Conservation (phyloP, 1,284 basidiomycete genomes). For the Leccinum angustisporum region DNA sequence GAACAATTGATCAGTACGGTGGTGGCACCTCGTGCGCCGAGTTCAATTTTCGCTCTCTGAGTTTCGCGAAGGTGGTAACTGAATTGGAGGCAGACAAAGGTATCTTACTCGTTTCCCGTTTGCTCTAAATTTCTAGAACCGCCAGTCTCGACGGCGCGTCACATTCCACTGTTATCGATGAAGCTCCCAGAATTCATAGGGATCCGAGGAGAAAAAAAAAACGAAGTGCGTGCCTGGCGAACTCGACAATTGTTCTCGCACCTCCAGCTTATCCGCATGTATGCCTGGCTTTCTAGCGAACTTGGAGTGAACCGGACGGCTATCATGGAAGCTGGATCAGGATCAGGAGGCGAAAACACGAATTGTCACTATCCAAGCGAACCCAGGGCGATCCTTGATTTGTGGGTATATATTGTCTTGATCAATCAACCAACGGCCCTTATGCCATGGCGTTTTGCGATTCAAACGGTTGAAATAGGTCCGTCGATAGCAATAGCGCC, state of each 20-base stretch:
- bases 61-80: not conserved
- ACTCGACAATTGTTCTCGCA: not conserved
- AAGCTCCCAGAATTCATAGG: not conserved
- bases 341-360: not conserved
- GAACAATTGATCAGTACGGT: not conserved
- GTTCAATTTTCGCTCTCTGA: not conserved
- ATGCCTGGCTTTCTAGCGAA: no score
- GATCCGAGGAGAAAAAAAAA: not conserved
- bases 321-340: no score
- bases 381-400: not conserved
- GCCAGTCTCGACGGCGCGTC: not conserved
- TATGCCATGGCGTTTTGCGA: not conserved
- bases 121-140: fast-evolving
- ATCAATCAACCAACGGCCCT: not conserved
- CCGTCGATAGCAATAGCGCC: not conserved
- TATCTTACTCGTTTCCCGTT: not conserved
- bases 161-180: not conserved
- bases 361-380: not conserved
- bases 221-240: not conserved
- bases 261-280: not conserved
- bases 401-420: not conserved
- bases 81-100: not conserved
- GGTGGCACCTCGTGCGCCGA: not conserved
- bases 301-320: no score
- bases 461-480: not conserved